Evolutionary conservation across 208 protist genomes (phyloP), one percentile per base, ranked within the genome.

Genomic region (Naegleria fowleri): DNA sequence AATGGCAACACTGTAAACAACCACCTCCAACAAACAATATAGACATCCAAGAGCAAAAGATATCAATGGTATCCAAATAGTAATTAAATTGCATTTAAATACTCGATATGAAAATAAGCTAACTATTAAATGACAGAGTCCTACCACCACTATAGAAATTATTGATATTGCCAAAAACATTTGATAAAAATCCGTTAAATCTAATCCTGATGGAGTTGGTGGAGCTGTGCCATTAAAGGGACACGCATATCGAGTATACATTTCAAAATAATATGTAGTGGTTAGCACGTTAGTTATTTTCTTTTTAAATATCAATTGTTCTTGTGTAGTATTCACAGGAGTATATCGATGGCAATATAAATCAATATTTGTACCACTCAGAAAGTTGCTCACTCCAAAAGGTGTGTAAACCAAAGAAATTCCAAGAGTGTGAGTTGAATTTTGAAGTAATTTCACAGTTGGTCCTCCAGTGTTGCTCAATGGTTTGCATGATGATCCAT

Each of bases 181-280:
- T 75, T 75, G 58, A 75, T 75, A 29, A 75, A 75, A 75, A 16
- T 75, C 13, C 4, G 25, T 75, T 4, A 75, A 75, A 2, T 75
- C 58, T n/a, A 75, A 16, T 75, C 13, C 13, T 75, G 58, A 75
- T 75, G 25, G 13, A 22, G 58, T 16, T 75, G 3, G 6, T 29
- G 19, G 13, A 75, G 25, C 13, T 0, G 58, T 75, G 4, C 58
- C 58, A 75, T 75, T 75, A 4, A 75, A n/a, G 1, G 58, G 58
- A 75, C 58, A 75, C 16, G 19, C 58, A 75, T 75, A 75, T n/a
- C 4, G 13, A 3, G 19, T 75, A 75, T 75, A 75, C 58, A 75
- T 75, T 75, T 75, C 58, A 75, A 75, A 75, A 75, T 75, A 75
- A 75, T 75, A 75, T n/a, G 25, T 75, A n/a, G 58, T 75, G 19